A percentile compares a stretch with the other conserved stretches of the same genome.
These are phyloP conservation scores for Rhizopus sp. DNA, from an alignment of 371 early-diverging fungal species.

Conservation along the genomic window DNA sequence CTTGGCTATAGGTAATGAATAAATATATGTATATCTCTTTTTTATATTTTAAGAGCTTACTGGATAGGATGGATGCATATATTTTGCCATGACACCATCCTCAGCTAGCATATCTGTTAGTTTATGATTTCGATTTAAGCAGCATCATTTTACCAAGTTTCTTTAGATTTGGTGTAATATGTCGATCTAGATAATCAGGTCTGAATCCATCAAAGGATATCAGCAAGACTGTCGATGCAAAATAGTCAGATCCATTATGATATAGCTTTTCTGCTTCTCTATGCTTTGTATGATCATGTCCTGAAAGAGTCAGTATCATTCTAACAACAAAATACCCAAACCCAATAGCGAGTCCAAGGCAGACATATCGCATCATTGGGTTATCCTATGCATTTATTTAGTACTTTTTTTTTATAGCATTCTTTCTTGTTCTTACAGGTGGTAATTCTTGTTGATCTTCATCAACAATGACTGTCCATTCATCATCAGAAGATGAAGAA, in stretches of 20 bases:
- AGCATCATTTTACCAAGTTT: conserved; percentile 51
- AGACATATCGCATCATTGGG: conserved; percentile 17
- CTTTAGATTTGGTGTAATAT: conserved; percentile 69
- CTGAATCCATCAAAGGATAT: conserved; percentile 93
- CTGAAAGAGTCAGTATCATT: conserved; percentile 12
- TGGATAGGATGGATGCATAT: conserved; percentile 78
- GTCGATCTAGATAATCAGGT: conserved; percentile 79
- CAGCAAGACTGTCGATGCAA: conserved; percentile 79
- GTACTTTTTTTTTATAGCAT: conserved; percentile 6
- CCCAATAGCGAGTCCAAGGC: conserved; percentile 28
- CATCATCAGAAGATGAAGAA: conserved; percentile 1
- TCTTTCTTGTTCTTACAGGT: neutral
- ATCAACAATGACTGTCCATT: conserved; percentile 22
- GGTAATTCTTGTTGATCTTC: conserved; percentile 9
- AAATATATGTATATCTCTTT: neutral
- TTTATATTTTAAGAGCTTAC: conserved; percentile 26
- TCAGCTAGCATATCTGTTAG: conserved; percentile 26
- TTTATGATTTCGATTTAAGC: neutral
- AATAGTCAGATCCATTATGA: conserved; percentile 70
- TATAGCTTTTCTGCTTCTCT: conserved; percentile 30
- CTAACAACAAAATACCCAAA: conserved; percentile 31
- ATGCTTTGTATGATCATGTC: neutral
- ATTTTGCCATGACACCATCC: conserved; percentile 58
- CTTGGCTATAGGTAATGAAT: neutral
- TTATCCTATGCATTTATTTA: conserved; percentile 15